Conservation (phyloP, 148 eudicot species). For the Arbutus unedo region DNA sequence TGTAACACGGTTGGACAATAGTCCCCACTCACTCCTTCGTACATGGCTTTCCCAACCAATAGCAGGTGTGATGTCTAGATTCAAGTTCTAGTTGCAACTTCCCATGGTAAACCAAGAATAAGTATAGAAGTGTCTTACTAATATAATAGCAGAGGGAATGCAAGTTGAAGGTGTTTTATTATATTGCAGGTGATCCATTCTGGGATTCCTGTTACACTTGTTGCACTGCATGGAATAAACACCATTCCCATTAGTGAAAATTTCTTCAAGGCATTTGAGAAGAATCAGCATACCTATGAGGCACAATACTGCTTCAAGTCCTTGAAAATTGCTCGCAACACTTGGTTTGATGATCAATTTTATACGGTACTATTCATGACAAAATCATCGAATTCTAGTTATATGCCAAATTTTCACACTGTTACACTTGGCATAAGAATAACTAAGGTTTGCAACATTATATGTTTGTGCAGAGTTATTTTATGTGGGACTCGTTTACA, state of each 20-base stretch:
- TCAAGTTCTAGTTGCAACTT: too few species aligned
- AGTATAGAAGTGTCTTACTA: not conserved
- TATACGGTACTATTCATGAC: constrained; percentile 48
- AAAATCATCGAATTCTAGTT: too few species aligned
- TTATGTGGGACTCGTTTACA: constrained; percentile 87
- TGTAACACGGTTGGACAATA: too few species aligned
- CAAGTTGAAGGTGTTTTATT: too few species aligned
- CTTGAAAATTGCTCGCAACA: constrained; percentile 60
- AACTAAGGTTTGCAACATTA: too few species aligned
- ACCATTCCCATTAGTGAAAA: constrained; percentile 60
- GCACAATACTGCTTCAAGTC: constrained; percentile 76
- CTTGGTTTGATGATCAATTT: constrained; percentile 61
- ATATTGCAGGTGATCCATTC: constrained; percentile 72
- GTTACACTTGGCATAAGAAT: too few species aligned
- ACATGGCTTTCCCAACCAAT: too few species aligned
- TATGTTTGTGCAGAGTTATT: constrained; percentile 60
- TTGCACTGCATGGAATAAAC: constrained; percentile 85
- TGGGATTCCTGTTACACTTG: constrained; percentile 76
- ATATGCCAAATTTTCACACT: too few species aligned
- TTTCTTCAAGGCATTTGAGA: constrained; percentile 57
- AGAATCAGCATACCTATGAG: constrained; percentile 68
- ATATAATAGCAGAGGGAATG: too few species aligned
- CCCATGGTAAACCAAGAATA: not conserved
- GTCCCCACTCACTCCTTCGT: too few species aligned
- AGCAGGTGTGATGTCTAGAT: too few species aligned